Conservation (phyloP, 2,329 filamentous ascomycete genomes). For the Davidsoniella virescens region DNA sequence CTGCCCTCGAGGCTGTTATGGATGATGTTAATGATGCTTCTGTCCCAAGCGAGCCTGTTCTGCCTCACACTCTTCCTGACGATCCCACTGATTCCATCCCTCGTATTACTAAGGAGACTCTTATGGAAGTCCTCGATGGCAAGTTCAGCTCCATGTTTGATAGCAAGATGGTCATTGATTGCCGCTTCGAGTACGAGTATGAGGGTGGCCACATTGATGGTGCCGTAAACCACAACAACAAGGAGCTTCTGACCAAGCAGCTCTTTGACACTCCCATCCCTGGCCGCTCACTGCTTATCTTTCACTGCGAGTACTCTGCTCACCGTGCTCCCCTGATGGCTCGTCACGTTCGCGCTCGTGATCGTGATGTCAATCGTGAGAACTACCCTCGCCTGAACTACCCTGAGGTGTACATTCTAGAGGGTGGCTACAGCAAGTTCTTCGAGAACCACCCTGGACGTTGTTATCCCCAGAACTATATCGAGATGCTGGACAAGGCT, state of each 20-base stretch:
- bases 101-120: constrained; percentile 64
- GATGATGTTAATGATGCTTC: constrained; percentile 52
- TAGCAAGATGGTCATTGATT: constrained; percentile 79
- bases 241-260: constrained; percentile 65
- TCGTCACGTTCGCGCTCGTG: constrained; percentile 75
- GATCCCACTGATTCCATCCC: constrained; percentile 76
- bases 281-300: constrained; percentile 65
- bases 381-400: constrained; percentile 82
- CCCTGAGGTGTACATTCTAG: constrained; percentile 91
- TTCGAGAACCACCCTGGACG: constrained; percentile 61
- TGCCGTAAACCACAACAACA: constrained; percentile 93
- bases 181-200: constrained; percentile 97
- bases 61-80: constrained; percentile 73
- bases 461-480: constrained; percentile 89
- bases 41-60: constrained; percentile 44
- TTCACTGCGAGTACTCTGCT: constrained; percentile 97
- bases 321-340: constrained; percentile 95
- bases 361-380: constrained; percentile 72
- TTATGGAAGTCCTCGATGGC: constrained; percentile 77
- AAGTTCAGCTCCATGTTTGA: constrained; percentile 63
- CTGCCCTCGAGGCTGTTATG: constrained; percentile 53
- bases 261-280: constrained; percentile 56
- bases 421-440: constrained; percentile 91
- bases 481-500: constrained; percentile 87
- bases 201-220: constrained; percentile 88